Conservation (phyloP, 164 flowering plant species). For the Amborella trichopoda region DNA sequence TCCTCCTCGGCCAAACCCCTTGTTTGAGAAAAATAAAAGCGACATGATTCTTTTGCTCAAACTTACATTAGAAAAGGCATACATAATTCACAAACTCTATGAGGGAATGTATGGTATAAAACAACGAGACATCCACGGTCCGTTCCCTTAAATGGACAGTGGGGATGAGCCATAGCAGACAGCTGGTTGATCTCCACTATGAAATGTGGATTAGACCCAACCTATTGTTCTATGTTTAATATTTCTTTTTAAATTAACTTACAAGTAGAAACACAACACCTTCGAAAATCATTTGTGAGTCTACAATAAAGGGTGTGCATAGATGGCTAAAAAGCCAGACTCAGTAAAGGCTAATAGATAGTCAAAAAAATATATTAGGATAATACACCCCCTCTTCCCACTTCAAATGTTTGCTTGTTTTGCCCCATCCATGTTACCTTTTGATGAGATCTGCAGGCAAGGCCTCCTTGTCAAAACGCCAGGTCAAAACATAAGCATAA, state of each 20-base stretch:
- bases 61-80: too few species aligned
- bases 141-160: not conserved
- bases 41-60: too few species aligned
- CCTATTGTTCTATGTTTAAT: too few species aligned
- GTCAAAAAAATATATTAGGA: not conserved
- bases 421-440: slow-evolving; percentile 19
- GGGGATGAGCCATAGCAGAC: not conserved
- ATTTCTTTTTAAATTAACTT: not conserved
- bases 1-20: slow-evolving; percentile 30
- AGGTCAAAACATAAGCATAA: slow-evolving; percentile 12
- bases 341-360: not conserved
- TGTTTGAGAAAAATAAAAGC: not conserved
- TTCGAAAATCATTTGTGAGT: not conserved
- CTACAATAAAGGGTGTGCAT: not conserved
- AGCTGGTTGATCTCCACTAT: not conserved
- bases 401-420: too few species aligned
- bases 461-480: slow-evolving; percentile 25
- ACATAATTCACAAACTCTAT: too few species aligned
- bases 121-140: not conserved
- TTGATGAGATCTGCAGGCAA: slow-evolving; percentile 24
- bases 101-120: not conserved
- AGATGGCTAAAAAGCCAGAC: not conserved
- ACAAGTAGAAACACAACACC: not conserved
- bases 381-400: too few species aligned
- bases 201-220: not conserved